A percentile compares a stretch with the other conserved stretches of the same genome.
Evolutionary conservation across 805 yeast species (phyloP).

Genomic region (Zygosaccharomyces lentus): DNA sequence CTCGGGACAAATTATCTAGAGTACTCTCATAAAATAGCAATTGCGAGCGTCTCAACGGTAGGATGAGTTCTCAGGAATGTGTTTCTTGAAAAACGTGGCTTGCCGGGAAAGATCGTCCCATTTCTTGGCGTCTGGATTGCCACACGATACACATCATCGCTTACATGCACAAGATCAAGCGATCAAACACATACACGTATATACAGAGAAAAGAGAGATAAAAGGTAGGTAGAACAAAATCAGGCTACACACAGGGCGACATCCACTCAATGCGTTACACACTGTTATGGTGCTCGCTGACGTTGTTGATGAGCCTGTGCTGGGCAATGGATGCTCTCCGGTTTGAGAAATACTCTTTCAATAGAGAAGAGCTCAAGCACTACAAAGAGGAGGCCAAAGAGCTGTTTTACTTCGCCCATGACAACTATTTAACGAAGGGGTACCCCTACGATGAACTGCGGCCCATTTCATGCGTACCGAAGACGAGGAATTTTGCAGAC

Average conservation of each 20-base stretch:
- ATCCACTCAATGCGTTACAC: neutral
- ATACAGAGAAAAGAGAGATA: neutral
- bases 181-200: neutral
- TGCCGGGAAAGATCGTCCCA: neutral
- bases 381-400: slow-evolving; percentile 45
- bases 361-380: slow-evolving; percentile 27
- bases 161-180: neutral
- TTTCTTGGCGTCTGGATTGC: neutral
- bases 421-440: slow-evolving; percentile 60
- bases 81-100: neutral
- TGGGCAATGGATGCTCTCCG: neutral
- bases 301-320: neutral
- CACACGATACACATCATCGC: neutral
- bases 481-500: slow-evolving; percentile 57
- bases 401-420: slow-evolving; percentile 73
- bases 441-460: slow-evolving; percentile 79
- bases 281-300: neutral
- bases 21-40: too few relatives aligned
- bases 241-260: neutral
- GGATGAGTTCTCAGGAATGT: neutral
- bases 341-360: slow-evolving; percentile 24
- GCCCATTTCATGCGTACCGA: slow-evolving; percentile 68
- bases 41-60: too few relatives aligned
- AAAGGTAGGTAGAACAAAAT: neutral
- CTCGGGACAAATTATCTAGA: too few relatives aligned